Evolutionary conservation across 768 basidiomycete genomes (phyloP).

Genomic region (Hypholoma sublateritium): DNA sequence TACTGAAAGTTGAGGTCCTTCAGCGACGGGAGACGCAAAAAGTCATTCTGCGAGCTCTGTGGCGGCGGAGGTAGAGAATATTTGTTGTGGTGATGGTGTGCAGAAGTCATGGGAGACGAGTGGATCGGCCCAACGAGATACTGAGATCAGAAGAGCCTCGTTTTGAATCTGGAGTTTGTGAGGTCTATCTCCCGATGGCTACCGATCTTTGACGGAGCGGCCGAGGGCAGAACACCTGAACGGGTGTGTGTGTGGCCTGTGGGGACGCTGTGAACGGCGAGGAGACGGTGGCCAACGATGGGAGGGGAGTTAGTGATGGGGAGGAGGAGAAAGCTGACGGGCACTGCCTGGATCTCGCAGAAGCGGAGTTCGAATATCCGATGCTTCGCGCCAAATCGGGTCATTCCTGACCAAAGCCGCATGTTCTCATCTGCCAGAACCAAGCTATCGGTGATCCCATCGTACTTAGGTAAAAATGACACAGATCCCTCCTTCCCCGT

Average conservation of each 20-base stretch:
- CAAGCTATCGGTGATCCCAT: constrained; percentile 12
- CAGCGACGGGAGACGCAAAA: constrained; percentile 66
- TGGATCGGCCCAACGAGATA: constrained; percentile 35
- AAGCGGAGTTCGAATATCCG: constrained; percentile 32
- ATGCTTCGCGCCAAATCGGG: constrained; percentile 26
- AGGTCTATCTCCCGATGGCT: constrained; percentile 67
- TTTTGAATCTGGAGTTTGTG: constrained; percentile 42
- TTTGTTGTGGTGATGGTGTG: constrained; percentile 28
- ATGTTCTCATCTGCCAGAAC: constrained; percentile 14
- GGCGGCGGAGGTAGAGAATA: constrained; percentile 36
- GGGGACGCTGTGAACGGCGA: neutral
- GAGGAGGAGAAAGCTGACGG: constrained; percentile 19
- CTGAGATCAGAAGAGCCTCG: constrained; percentile 39
- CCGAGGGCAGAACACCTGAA: neutral
- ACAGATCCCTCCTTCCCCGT: neutral
- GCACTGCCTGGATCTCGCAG: constrained; percentile 28
- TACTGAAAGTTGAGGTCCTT: constrained; percentile 67
- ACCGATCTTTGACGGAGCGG: constrained; percentile 45
- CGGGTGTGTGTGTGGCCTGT: neutral
- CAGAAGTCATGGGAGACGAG: constrained; percentile 25
- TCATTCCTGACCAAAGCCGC: constrained; percentile 17
- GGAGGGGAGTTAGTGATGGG: constrained; percentile 13
- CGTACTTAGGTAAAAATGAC: constrained; percentile 1
- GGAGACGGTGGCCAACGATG: neutral
- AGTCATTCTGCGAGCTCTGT: constrained; percentile 35